Percentiles rank a stretch among this genome's conserved stretches.
These are phyloP conservation scores for Trifolium dubium DNA, from an alignment of 306 rosid species.

Conservation along the genomic window DNA sequence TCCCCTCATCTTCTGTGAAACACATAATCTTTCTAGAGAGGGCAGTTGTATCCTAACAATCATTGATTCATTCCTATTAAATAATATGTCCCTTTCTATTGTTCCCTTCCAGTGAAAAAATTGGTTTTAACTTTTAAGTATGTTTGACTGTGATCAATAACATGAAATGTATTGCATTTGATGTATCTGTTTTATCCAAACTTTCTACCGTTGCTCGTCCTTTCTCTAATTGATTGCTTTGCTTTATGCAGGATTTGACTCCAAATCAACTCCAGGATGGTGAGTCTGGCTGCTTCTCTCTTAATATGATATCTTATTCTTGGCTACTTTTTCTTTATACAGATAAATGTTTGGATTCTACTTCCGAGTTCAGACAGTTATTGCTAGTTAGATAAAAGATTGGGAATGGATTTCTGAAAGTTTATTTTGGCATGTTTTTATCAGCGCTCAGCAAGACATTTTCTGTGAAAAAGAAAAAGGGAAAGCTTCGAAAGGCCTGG, in stretches of 20 bases:
- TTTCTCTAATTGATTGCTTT: conserved; percentile 42
- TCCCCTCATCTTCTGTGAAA: not conserved
- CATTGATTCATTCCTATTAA: not conserved
- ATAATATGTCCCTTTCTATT: conserved; percentile 14
- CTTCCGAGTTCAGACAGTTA: not conserved
- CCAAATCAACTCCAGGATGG: conserved; percentile 95
- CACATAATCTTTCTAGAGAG: not conserved
- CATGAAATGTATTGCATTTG: conserved; percentile 11
- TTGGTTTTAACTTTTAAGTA: not conserved
- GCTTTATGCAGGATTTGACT: conserved; percentile 79
- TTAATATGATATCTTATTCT: conserved; percentile 3
- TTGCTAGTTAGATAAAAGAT: conserved; percentile 9
- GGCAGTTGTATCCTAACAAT: conserved; percentile 15
- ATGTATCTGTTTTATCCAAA: not conserved
- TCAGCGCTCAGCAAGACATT: conserved; percentile 96
- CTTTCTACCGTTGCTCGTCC: not conserved
- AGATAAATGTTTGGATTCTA: conserved; percentile 15
- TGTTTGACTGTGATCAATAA: conserved; percentile 30
- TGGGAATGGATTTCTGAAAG: conserved; percentile 42
- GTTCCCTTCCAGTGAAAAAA: conserved; percentile 29
- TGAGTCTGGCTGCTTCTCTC: conserved; percentile 46
- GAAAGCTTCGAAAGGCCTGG: conserved; percentile 95
- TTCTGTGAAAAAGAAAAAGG: conserved; percentile 84
- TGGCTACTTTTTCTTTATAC: conserved; percentile 7
- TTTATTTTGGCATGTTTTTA: conserved; percentile 31